phyloP scores from a whole-genome alignment of 108 stramenopile species.

The Nitzschia palea region DNA sequence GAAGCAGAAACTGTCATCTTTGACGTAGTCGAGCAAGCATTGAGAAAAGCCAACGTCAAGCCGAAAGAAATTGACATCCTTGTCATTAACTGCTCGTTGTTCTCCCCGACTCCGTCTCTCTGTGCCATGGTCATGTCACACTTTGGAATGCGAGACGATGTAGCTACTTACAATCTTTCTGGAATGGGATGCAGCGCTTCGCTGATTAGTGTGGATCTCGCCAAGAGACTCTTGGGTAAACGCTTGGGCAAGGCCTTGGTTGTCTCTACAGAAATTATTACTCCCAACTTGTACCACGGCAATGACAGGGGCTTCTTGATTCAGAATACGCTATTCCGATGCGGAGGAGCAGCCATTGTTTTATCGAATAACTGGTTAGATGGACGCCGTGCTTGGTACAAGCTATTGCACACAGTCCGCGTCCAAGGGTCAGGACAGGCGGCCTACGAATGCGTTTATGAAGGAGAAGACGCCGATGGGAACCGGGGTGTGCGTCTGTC shows the following conservation, averaged over 20 bases:
- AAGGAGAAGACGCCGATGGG: constrained; percentile 84
- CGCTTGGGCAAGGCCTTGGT: constrained; percentile 85
- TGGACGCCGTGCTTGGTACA: constrained; percentile 96
- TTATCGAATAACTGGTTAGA: constrained; percentile 94
- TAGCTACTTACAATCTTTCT: constrained; percentile 89
- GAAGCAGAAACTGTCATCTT: constrained; percentile 95
- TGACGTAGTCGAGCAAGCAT: constrained; percentile 88
- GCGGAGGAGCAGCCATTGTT: constrained; percentile 97
- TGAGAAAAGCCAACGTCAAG: constrained; percentile 85
- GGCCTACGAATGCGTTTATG: constrained; percentile 92
- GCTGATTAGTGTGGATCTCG: constrained; percentile 90
- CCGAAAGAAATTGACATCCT: constrained; percentile 94
- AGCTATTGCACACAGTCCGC: constrained; percentile 93
- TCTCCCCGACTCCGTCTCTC: constrained; percentile 96
- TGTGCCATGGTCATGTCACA: constrained; percentile 96
- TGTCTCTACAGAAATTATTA: constrained; percentile 95
- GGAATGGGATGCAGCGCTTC: constrained; percentile 99
- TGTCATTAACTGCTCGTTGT: constrained; percentile 97
- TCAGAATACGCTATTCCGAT: constrained; percentile 98
- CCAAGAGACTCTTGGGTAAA: constrained; percentile 80
- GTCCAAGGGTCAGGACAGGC: constrained; percentile 90
- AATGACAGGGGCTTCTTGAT: constrained; percentile 94
- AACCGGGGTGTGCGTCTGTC: constrained; percentile 89
- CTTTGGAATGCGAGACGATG: constrained; percentile 90
- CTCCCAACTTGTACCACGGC: constrained; percentile 96